These are phyloP conservation scores for Candida sp. DNA, from an alignment of 1,139 yeast species.

Conservation along the genomic window DNA sequence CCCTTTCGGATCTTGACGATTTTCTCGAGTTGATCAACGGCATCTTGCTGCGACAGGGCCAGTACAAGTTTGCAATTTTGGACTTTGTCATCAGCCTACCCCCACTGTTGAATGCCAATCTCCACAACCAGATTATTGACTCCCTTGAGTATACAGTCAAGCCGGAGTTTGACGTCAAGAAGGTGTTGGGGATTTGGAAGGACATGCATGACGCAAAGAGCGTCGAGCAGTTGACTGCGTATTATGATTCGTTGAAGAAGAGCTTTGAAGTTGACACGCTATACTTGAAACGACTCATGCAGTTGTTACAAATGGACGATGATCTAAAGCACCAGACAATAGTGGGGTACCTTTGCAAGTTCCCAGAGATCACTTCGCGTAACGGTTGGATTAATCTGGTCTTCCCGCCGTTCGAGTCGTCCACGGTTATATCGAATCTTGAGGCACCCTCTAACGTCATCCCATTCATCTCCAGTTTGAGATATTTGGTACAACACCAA, in stretches of 20 bases:
- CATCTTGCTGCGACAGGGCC: slow-evolving; percentile 1
- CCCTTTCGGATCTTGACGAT: slow-evolving; percentile 43
- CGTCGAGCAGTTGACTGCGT: slow-evolving; percentile 2
- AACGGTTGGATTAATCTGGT: slow-evolving; percentile 13
- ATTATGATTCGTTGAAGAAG: not conserved
- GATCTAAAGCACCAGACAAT: not conserved
- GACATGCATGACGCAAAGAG: slow-evolving; percentile 3
- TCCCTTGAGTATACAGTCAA: slow-evolving; percentile 7
- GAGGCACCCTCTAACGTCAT: slow-evolving; percentile 1
- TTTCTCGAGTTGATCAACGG: slow-evolving; percentile 24
- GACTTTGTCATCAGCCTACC: slow-evolving; percentile 14
- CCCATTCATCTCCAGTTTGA: slow-evolving; percentile 5
- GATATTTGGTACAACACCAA: not conserved
- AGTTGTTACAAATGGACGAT: not conserved
- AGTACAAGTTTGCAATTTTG: slow-evolving; percentile 10
- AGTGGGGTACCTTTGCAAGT: not conserved
- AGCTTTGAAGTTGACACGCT: slow-evolving; percentile 3
- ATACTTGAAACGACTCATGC: slow-evolving; percentile 9
- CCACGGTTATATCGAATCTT: slow-evolving; percentile 3
- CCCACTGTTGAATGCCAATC: slow-evolving; percentile 8
- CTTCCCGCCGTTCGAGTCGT: slow-evolving; percentile 8
- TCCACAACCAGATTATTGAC: slow-evolving; percentile 9
- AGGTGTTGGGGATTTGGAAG: slow-evolving; percentile 2
- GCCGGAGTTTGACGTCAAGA: slow-evolving; percentile 5
- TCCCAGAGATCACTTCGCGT: slow-evolving; percentile 5